Percentiles rank a stretch among this genome's conserved stretches.
Conservation (phyloP, 495 filamentous ascomycete species). For the Gamarada debralockiae region DNA sequence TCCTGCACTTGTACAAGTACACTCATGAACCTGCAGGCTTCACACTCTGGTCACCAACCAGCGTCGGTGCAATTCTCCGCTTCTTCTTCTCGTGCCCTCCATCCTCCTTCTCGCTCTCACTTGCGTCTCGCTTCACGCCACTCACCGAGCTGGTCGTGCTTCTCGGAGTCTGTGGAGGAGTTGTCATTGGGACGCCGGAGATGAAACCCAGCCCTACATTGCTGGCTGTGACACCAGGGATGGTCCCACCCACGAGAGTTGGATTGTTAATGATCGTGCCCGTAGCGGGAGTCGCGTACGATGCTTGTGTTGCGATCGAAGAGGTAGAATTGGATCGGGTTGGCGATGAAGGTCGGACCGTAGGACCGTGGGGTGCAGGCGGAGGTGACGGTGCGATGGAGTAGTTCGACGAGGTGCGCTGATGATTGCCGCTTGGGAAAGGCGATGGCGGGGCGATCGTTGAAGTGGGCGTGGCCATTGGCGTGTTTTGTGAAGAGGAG, state of each 20-base stretch:
- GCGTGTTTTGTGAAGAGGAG: slow-evolving; percentile 48
- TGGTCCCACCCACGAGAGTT: slow-evolving; percentile 65
- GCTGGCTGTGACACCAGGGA: slow-evolving; percentile 69
- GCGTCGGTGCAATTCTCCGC: slow-evolving; percentile 74
- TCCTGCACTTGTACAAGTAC: no score
- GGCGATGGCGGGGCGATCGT: slow-evolving; percentile 54
- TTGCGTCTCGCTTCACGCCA: slow-evolving; percentile 58
- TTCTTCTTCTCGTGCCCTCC: slow-evolving; percentile 55
- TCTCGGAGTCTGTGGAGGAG: slow-evolving; percentile 77
- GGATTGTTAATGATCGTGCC: slow-evolving; percentile 65
- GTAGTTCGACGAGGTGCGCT: slow-evolving; percentile 43
- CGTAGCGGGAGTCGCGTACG: slow-evolving; percentile 26
- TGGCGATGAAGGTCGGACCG: slow-evolving; percentile 63
- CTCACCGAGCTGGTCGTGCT: slow-evolving; percentile 39
- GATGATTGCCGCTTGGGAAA: slow-evolving; percentile 37
- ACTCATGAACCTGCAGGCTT: slow-evolving; percentile 24
- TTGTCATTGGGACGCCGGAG: slow-evolving; percentile 45
- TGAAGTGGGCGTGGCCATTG: slow-evolving; percentile 61
- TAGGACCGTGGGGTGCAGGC: slow-evolving; percentile 24
- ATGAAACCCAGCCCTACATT: slow-evolving; percentile 51
- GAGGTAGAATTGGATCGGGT: slow-evolving; percentile 81
- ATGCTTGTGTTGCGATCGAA: slow-evolving; percentile 66
- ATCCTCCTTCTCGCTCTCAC: slow-evolving; percentile 46
- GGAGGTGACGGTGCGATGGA: slow-evolving; percentile 57
- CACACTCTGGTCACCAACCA: slow-evolving; percentile 33